Percentiles rank a stretch among this genome's conserved stretches.
These are phyloP conservation scores for Diaporthe longicolla DNA, from an alignment of 2,329 filamentous ascomycete genomes.

Conservation along the genomic window DNA sequence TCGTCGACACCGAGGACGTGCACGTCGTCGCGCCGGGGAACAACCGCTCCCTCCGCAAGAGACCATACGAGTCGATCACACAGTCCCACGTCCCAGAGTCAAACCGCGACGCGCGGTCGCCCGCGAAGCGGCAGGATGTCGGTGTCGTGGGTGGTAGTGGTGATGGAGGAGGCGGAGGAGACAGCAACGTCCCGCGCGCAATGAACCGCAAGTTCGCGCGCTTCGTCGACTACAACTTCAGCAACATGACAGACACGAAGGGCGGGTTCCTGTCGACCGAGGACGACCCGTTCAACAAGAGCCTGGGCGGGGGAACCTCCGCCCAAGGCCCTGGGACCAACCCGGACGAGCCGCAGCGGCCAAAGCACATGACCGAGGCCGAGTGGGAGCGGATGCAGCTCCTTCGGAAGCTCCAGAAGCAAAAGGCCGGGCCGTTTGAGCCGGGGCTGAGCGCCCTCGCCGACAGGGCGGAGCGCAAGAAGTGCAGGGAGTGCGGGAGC, in stretches of 20 bases:
- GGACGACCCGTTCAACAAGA: conserved; percentile 92
- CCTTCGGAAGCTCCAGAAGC: conserved; percentile 77
- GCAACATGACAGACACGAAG: conserved; percentile 97
- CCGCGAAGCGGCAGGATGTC: conserved; percentile 55
- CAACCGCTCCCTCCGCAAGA: conserved; percentile 68
- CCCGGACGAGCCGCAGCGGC: conserved; percentile 72
- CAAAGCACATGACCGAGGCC: conserved; percentile 87
- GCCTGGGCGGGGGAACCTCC: conserved; percentile 68
- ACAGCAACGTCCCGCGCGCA: conserved; percentile 69
- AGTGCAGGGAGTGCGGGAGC: conserved; percentile 85
- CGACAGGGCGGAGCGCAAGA: conserved; percentile 75
- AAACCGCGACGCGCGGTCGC: conserved; percentile 77
- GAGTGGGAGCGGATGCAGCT: conserved; percentile 93
- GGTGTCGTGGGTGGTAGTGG: conserved; percentile 43
- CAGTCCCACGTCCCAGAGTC: conserved; percentile 66
- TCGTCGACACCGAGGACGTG: conserved; percentile 78
- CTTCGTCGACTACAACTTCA: conserved; percentile 98
- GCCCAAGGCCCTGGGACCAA: conserved; percentile 42
- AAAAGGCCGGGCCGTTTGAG: conserved; percentile 87
- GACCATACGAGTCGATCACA: conserved; percentile 76
- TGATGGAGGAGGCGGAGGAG: not conserved
- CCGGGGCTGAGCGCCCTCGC: conserved; percentile 85
- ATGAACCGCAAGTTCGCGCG: conserved; percentile 87
- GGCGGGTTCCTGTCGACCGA: conserved; percentile 92
- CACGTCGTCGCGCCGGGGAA: conserved; percentile 57